Base-by-base conservation (phyloP, 345 rosid genomes). In the Firmiana major region DNA sequence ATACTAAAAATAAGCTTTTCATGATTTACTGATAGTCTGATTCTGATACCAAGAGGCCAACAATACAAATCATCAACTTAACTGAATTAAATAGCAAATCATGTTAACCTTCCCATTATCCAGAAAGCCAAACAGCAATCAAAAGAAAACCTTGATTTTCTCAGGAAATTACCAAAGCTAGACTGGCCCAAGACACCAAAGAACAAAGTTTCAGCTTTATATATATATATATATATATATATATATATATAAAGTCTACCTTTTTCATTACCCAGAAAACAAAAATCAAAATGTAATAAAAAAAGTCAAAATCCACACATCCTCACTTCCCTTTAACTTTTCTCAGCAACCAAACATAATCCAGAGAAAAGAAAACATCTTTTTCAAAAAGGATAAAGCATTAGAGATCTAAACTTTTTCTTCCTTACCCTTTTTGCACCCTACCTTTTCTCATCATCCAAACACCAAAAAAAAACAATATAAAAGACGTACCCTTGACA, bases 401-500 rank as follows among this genome's bases (percentile, higher is more conserved):
- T 48, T 19, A 51, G 0, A 16, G 19, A 16, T 51, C 55, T 6
- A 51, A 51, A 16, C 55, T 51, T 51, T 51, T 51, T 0, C 24
- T 69, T 26, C 72, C 0, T 43, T 13, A 68, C 34, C 24, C 73
- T 70, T 70, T 28, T 49, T 15, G 15, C 57, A 46, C 13, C 19
- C 19, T 40, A 26, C 11, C 53, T 49, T 70, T 48, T 49, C 26
- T 49, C 74, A 70, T 9, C 16, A 49, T 31, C 45, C 74, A 70
- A 49, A 31, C 22, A 54, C 19, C 54, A 51, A 0, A 34, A 38
- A 55, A 15, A 4, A 17, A 31, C 34, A 31, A 31, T 3, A 31
- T 3, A 15, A 36, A 16, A 34, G 57, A 67, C 60, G 54, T 79
- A 93, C 98, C 87, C 88, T 80, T 58, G 88, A 81, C 85, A 85